A percentile compares a stretch with the other conserved stretches of the same genome.
These are phyloP conservation scores for Trichoderma reesei DNA, from an alignment of 495 filamentous ascomycete species.

Conservation along the genomic window DNA sequence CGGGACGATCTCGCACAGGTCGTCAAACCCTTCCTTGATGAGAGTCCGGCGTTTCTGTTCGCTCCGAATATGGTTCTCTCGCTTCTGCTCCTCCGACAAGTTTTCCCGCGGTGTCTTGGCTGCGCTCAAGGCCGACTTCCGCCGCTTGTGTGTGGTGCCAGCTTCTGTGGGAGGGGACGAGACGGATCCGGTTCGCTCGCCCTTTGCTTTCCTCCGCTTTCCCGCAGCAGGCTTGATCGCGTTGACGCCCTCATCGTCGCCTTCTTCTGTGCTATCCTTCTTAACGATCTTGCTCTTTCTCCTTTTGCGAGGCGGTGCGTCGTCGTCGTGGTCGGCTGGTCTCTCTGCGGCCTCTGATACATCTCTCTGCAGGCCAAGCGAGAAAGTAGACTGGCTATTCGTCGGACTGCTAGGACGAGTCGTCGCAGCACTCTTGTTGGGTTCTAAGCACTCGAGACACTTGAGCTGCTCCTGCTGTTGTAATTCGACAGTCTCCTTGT, in stretches of 20 bases:
- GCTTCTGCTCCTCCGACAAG: conserved; percentile 73
- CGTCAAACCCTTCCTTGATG: conserved; percentile 69
- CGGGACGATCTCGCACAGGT: conserved; percentile 62
- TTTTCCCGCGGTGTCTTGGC: conserved; percentile 57
- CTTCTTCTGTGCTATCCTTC: conserved; percentile 16
- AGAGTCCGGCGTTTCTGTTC: conserved; percentile 77
- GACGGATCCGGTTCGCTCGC: conserved; percentile 12
- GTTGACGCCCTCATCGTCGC: conserved; percentile 13
- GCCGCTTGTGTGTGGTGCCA: conserved; percentile 16
- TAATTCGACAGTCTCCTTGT: conserved; percentile 46
- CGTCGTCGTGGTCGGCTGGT: not conserved
- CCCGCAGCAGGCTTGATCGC: not conserved
- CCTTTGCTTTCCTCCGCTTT: conserved; percentile 9
- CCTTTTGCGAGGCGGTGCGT: conserved; percentile 29
- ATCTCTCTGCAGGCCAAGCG: not conserved
- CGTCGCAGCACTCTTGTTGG: conserved; percentile 41
- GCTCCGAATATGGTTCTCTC: conserved; percentile 78
- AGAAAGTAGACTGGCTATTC: conserved; percentile 20
- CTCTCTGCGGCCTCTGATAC: not conserved
- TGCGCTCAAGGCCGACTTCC: conserved; percentile 18
- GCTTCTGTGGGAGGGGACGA: not conserved
- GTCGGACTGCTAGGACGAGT: conserved; percentile 51
- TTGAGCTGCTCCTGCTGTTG: conserved; percentile 43
- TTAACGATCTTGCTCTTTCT: conserved; percentile 38
- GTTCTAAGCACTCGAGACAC: conserved; percentile 44